Evolutionary conservation across 2,329 filamentous ascomycete species (phyloP).

Genomic region (Tolypocladium pustulatum): DNA sequence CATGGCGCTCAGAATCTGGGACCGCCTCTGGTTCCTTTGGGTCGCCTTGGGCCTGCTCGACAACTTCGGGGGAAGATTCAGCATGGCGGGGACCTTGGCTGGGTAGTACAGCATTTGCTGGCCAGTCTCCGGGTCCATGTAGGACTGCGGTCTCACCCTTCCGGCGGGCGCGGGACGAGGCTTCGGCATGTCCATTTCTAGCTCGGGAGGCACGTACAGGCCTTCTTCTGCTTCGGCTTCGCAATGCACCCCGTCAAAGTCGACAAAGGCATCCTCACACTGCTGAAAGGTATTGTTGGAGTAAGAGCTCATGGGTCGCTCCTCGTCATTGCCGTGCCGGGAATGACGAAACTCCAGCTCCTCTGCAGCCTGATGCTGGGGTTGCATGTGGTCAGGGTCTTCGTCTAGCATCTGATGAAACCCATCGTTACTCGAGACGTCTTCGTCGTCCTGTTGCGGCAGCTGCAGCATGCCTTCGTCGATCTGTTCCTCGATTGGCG

Average conservation of each 20-base stretch:
- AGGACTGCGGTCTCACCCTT: slow-evolving; percentile 41
- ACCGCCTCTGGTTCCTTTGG: slow-evolving; percentile 59
- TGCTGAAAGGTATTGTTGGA: slow-evolving; percentile 55
- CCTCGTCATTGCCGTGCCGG: slow-evolving; percentile 4
- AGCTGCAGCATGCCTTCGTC: slow-evolving; percentile 11
- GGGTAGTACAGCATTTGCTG: slow-evolving; percentile 91
- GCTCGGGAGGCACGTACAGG: slow-evolving; percentile 10
- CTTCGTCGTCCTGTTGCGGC: slow-evolving; percentile 21
- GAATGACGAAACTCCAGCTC: neutral
- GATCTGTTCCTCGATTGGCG: slow-evolving; percentile 26
- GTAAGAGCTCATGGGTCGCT: slow-evolving; percentile 32
- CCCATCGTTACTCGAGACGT: slow-evolving; percentile 17
- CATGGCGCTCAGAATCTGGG: slow-evolving; percentile 60
- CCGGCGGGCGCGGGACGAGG: slow-evolving; percentile 11
- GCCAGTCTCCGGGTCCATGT: slow-evolving; percentile 53
- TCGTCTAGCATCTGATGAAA: slow-evolving; percentile 23
- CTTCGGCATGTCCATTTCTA: slow-evolving; percentile 11
- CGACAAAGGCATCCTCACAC: slow-evolving; percentile 58
- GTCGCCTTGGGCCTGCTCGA: slow-evolving; percentile 60
- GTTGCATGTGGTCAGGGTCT: slow-evolving; percentile 3
- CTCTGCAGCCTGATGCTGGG: neutral
- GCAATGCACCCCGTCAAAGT: slow-evolving; percentile 76
- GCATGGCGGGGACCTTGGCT: slow-evolving; percentile 83
- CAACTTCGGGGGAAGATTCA: slow-evolving; percentile 82
- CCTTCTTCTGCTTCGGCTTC: slow-evolving; percentile 37